Evolutionary conservation across 495 filamentous ascomycete species (phyloP).

Genomic region (Penicillium samsonianum): DNA sequence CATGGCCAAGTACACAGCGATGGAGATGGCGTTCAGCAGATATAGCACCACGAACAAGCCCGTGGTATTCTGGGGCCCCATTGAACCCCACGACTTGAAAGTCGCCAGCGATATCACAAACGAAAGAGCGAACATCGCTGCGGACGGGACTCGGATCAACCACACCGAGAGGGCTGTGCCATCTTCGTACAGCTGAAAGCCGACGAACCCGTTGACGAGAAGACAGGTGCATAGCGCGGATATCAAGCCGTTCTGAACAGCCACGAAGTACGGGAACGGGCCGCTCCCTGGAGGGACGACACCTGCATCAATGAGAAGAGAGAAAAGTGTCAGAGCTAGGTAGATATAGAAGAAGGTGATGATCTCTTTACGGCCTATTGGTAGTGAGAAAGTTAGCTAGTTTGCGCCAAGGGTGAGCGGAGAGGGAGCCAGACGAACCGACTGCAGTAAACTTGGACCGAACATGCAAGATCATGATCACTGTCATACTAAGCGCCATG

Average conservation of each 20-base stretch:
- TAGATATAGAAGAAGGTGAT: conserved; percentile 97
- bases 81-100: conserved; percentile 88
- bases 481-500: conserved; percentile 84
- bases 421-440: conserved; percentile 61
- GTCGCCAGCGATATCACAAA: conserved; percentile 87
- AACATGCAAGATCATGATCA: conserved; percentile 96
- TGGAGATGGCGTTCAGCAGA: conserved; percentile 81
- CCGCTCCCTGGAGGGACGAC: conserved; percentile 80
- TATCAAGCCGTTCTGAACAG: conserved; percentile 84
- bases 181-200: conserved; percentile 98
- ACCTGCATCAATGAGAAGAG: conserved; percentile 89
- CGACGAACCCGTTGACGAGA: conserved; percentile 96
- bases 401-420: not conserved
- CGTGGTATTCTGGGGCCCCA: conserved; percentile 80
- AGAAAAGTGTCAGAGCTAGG: conserved; percentile 83
- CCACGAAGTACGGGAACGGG: conserved; percentile 87
- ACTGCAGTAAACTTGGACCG: conserved; percentile 98
- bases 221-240: conserved; percentile 87
- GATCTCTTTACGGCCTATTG: conserved; percentile 92
- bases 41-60: conserved; percentile 93
- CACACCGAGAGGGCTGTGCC: conserved; percentile 94
- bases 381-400: conserved; percentile 9
- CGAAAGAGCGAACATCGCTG: conserved; percentile 82
- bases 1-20: conserved; percentile 83
- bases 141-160: conserved; percentile 77